Base-by-base conservation (phyloP, 2,329 filamentous ascomycete genomes). In the Septoria linicola region DNA sequence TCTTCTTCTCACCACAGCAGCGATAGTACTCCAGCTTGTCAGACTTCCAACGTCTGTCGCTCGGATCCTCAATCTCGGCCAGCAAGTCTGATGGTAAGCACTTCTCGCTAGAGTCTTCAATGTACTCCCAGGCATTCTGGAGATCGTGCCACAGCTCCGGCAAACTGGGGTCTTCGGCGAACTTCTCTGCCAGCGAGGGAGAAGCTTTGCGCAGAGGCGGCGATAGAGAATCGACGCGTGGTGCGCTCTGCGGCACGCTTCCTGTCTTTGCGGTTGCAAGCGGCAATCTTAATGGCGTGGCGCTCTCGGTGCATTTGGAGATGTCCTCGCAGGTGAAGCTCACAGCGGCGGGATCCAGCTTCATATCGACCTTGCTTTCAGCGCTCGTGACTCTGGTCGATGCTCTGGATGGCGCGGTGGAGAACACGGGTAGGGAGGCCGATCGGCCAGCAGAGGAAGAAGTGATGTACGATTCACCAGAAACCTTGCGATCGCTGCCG, bases 1-100 rank as follows among this genome's bases (percentile, higher is more conserved):
- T 6, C 42, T 45, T 45, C 42, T 25, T 45, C 20, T n/a, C 41
- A 20, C 42, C 42, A 36, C 42, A 45, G 20, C 32, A 45, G 6
- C 42, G 42, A 37, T 37, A 31, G 7, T 27, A 25, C 20, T 36
- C 16, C 4, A 8, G 3, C 10, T 19, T 4, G 1, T 20, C 20
- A 4, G 6, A 1, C 6, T 8, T 27, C 42, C 42, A 45, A 8
- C 42, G 31, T 21, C 36, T 31, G 10, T 36, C 13, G 32, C 31
- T 36, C 1, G 42, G 32, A 17, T 25, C 19, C 1, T 36, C 21
- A 1, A 45, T 7, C 32, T 19, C 42, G 4, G 23, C 20, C 4
- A 45, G n/a, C 13, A 45, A 31, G 21, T 16, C 21, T 17, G 31
- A 20, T 1, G 42, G 32, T 7, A 45, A n/a, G n/a, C 17, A 31